Evolutionary conservation across 805 yeast species (phyloP), one percentile per base, ranked within the genome.

Genomic region (Lipomyces yamanashiensis): DNA sequence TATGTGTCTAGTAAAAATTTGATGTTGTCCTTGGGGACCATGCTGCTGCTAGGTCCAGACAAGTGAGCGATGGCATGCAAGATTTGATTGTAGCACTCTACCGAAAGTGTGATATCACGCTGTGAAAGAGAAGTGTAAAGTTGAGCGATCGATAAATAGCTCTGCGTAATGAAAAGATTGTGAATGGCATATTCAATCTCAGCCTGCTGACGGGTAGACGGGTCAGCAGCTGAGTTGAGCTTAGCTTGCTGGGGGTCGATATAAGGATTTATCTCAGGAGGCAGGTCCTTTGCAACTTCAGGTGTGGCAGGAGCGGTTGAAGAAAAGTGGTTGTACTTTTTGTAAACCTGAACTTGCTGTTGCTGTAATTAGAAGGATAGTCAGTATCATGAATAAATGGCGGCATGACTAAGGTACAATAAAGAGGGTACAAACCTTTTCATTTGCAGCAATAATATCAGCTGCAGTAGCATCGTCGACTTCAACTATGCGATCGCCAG

Each of bases 301-400:
- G 62, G 8, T 23, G 49, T 45, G 7, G 68, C 69, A 9, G 28
- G 28, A 28, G 73, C 58, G 15, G 54, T 39, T 8, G 72, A 63
- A 17, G 70, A 65, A 12, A 69, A 60, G 60, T 73, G 73, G 55
- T 73, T 41, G 69, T 62, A 28, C 39, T 54, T 7, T 34, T 57
- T 54, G 41, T 61, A 61, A 10, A 61, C 40, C 56, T 34, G 58
- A 48, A 62, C 40, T 37, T 62, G 62, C 54, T 51, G 61, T 7
- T 56, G 51, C 59, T 62, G 53, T 6, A 19, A 23, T 40, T 54
- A 28, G 36, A 34, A n/a, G 5, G 36, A n/a, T 37, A 6, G 57
- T 59, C 68, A 70, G 43, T 59, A 15, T 15, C 36, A 40, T 19
- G 43, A 58, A 48, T 61, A 64, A 8, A 61, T 58, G 2, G 51